Evolutionary conservation across 805 yeast genomes (phyloP), one percentile per base, ranked within the genome.

Genomic region (Tanozyma kutaoensis): DNA sequence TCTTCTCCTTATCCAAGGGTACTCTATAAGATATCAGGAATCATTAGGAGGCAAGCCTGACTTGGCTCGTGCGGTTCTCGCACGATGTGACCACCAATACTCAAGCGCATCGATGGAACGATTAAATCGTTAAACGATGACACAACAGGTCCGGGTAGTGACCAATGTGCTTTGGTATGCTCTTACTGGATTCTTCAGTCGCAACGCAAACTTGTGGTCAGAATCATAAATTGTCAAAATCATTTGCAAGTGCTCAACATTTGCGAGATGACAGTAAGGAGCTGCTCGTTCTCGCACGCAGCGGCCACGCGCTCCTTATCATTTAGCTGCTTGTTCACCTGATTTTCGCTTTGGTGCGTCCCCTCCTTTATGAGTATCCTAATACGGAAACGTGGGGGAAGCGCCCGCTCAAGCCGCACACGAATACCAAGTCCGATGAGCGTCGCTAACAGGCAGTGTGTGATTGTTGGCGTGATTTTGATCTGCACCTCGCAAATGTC

Each of bases 301-400:
- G 98, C 98, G 18, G 95, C 93, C 0, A 91, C 96, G 35, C 99
- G 62, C 53, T 91, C 99, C 55, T 91, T 91, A 48, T 91, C 99
- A 45, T 91, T 91, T 33, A 91, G 65, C 55, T 91, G 99, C 47
- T 88, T 88, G 53, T 91, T 91, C 14, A 91, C 97, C 47, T 91
- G 98, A 38, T 69, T 70, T 48, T 91, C 98, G 46, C 94, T 80
- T 50, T 91, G 96, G 48, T 91, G 99, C 1, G 93, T 71, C 2
- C 97, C 97, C 40, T 82, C 81, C 44, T 86, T 85, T 26, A 91
- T 68, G 22, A 78, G 54, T 17, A 91, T 78, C 10, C 74, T 69
- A 31, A 84, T 73, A 37, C 97, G 63, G 58, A 69, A 86, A 30
- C 95, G 59, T 4, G 84, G 72, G 1, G 96, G 94, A 18, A 91